A percentile compares a stretch with the other conserved stretches of the same genome.
Conservation (phyloP, 176 grass and related monocot genomes). For the Lolium multiflorum region DNA sequence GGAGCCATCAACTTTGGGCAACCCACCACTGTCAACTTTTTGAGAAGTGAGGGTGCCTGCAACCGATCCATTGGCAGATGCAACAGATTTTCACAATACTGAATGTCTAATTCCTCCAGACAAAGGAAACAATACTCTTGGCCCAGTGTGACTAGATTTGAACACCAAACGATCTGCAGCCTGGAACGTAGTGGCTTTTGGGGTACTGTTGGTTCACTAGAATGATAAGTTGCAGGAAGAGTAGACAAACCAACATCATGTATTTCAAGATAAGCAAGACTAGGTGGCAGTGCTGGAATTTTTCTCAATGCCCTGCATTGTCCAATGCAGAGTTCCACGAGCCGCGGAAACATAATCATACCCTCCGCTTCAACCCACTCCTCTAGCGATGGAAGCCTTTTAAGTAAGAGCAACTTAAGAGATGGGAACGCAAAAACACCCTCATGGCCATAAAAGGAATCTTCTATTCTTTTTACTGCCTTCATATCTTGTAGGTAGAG, state of each 20-base stretch:
- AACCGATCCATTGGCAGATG: slow-evolving; percentile 13
- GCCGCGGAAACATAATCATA: slow-evolving; percentile 29
- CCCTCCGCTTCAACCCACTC: slow-evolving; percentile 34
- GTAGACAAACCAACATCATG: not conserved
- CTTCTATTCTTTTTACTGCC: slow-evolving; percentile 29
- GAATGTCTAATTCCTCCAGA: not conserved
- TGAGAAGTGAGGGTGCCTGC: slow-evolving; percentile 3
- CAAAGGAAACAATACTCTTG: slow-evolving; percentile 4
- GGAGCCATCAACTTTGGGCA: slow-evolving; percentile 28
- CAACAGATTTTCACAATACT: slow-evolving; percentile 25
- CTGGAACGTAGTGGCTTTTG: not conserved
- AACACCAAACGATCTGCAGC: slow-evolving; percentile 14
- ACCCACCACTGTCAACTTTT: not conserved
- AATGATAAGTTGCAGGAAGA: slow-evolving; percentile 33
- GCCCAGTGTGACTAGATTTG: slow-evolving; percentile 31
- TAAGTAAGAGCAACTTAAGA: slow-evolving; percentile 19
- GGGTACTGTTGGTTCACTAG: not conserved
- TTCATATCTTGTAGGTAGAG: slow-evolving; percentile 31
- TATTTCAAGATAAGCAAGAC: slow-evolving; percentile 22
- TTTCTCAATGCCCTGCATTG: not conserved
- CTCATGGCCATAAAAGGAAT: slow-evolving; percentile 12
- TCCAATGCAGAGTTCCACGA: not conserved
- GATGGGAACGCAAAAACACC: slow-evolving; percentile 19
- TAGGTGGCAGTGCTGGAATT: slow-evolving; percentile 30
- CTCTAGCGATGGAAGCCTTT: not conserved